Evolutionary conservation across 2,329 filamentous ascomycete species (phyloP).

Genomic region (Trichoderma sp.): DNA sequence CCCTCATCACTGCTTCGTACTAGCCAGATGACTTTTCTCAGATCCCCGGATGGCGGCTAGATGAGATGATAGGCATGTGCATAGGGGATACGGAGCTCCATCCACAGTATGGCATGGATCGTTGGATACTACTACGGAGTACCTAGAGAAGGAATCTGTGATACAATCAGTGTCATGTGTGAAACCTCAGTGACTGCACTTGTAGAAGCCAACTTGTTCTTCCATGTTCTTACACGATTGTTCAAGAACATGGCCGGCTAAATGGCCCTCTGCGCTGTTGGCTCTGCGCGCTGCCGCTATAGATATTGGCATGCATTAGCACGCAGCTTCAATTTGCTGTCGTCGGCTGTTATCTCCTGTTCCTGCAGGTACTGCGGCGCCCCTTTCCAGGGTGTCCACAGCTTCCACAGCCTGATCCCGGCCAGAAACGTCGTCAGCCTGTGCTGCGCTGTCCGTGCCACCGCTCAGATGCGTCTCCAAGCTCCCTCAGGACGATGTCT

Average conservation of each 20-base stretch:
- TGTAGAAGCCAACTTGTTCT: not conserved
- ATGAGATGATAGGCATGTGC: not conserved
- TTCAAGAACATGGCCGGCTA: not conserved
- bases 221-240: not conserved
- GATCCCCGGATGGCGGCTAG: slow-evolving; percentile 20
- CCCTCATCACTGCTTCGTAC: no score
- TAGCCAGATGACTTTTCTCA: not conserved
- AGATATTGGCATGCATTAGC: slow-evolving; percentile 8
- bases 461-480: slow-evolving; percentile 7
- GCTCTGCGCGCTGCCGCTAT: not conserved
- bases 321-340: slow-evolving; percentile 15
- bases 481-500: slow-evolving; percentile 12
- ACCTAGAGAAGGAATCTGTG: not conserved
- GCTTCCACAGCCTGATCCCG: slow-evolving; percentile 15
- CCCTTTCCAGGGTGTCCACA: slow-evolving; percentile 24
- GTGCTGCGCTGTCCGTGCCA: not conserved
- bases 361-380: slow-evolving; percentile 23
- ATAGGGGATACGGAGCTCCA: not conserved
- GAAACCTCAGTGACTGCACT: not conserved
- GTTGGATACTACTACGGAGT: not conserved
- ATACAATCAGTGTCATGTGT: not conserved
- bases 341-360: slow-evolving; percentile 17
- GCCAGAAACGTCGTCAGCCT: slow-evolving; percentile 12
- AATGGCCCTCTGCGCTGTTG: not conserved
- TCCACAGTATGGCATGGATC: not conserved